Conservation (phyloP, 2,329 filamentous ascomycete genomes). For the Nemania sp. region DNA sequence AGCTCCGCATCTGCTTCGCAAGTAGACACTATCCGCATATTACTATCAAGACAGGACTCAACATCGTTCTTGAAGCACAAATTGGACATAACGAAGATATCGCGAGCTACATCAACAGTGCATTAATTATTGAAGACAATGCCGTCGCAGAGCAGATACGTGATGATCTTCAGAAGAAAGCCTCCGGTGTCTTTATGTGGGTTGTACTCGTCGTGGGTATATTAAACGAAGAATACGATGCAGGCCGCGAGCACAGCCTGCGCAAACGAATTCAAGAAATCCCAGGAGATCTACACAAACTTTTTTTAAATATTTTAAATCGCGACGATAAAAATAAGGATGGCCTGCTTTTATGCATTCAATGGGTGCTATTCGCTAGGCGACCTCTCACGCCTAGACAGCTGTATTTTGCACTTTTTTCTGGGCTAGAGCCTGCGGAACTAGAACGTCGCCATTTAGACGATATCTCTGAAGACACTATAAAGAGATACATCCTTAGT, state of each 20-base stretch:
- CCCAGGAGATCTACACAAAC: slow-evolving; percentile 22
- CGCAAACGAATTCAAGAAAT: slow-evolving; percentile 13
- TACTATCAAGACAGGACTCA: slow-evolving; percentile 39
- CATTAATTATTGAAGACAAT: slow-evolving; percentile 1
- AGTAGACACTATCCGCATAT: slow-evolving; percentile 55
- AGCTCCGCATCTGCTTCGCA: slow-evolving; percentile 57
- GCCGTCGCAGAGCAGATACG: slow-evolving; percentile 15
- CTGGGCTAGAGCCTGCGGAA: not conserved
- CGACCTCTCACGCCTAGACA: slow-evolving; percentile 19
- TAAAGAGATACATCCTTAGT: slow-evolving; percentile 53
- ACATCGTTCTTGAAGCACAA: slow-evolving; percentile 27
- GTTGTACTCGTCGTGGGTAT: slow-evolving; percentile 32
- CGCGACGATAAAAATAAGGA: not conserved
- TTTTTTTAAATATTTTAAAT: slow-evolving; percentile 30
- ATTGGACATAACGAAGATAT: slow-evolving; percentile 26
- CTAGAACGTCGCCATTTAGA: not conserved
- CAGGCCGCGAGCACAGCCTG: not conserved
- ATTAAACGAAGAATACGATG: slow-evolving; percentile 27
- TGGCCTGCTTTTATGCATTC: slow-evolving; percentile 29
- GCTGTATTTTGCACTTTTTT: slow-evolving; percentile 28
- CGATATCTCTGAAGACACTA: slow-evolving; percentile 24
- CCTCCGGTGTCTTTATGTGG: slow-evolving; percentile 36
- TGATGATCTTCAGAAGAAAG: slow-evolving; percentile 21
- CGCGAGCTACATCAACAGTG: slow-evolving; percentile 8
- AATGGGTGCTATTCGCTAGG: slow-evolving; percentile 29